Evolutionary conservation across 2,329 filamentous ascomycete genomes (phyloP).

Genomic region (Laburnicola sp.): DNA sequence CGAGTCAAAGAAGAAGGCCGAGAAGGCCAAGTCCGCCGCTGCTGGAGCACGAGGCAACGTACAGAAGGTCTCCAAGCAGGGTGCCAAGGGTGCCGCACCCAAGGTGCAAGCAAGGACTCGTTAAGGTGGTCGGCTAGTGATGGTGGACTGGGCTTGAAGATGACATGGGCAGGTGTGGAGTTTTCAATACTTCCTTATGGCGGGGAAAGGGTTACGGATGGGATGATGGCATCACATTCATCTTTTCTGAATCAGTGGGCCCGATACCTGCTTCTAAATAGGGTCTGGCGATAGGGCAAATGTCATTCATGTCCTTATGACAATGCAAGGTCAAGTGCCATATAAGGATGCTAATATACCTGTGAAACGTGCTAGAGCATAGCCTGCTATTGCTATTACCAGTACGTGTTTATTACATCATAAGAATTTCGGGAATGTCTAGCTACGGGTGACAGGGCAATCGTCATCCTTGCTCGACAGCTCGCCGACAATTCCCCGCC

Average conservation of each 20-base stretch:
- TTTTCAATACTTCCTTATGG: conserved; percentile 23
- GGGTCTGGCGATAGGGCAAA: conserved; percentile 41
- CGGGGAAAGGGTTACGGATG: conserved; percentile 37
- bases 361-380: neutral
- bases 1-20: conserved; percentile 93
- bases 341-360: neutral
- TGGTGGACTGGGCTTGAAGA: conserved; percentile 23
- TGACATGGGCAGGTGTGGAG: conserved; percentile 7
- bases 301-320: conserved; percentile 43
- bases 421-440: no score
- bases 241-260: conserved; percentile 30
- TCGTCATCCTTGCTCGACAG: no score
- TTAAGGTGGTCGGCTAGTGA: conserved; percentile 56
- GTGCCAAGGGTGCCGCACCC: conserved; percentile 82
- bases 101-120: conserved; percentile 88
- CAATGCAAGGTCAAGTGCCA: conserved; percentile 10
- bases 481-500: no score
- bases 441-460: no score
- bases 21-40: conserved; percentile 94
- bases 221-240: conserved; percentile 30
- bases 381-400: neutral
- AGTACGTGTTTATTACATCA: neutral
- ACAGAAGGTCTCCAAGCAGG: conserved; percentile 89
- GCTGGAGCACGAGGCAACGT: conserved; percentile 74
- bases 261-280: conserved; percentile 27